Base-by-base conservation (phyloP, 106 monocot genomes). In the Platanthera guangdongensis region DNA sequence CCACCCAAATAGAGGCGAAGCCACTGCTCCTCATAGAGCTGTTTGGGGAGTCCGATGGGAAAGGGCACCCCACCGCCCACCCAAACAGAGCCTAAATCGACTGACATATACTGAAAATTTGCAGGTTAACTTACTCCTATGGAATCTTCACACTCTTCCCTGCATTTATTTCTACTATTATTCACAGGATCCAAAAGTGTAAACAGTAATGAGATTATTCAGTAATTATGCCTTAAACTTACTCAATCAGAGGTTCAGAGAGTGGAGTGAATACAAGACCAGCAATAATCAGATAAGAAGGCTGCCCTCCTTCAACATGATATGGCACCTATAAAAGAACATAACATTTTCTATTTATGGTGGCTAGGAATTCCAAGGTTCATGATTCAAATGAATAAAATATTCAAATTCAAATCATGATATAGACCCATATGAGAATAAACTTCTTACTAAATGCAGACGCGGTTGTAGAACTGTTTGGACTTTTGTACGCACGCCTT, bases 211-310 rank as follows among this genome's bases (percentile, higher is more conserved):
- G 1, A 46, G 4, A 47, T 47, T 15, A 74, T 16, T 76, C 21
- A 16, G 11, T 19, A 47, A 6, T 45, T 19, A 47, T 48, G 30
- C 30, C n/a, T 3, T 51, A 8, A 62, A 84, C 93, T 85, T 87
- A 96, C 96, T 91, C 91, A 68, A 96, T 93, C 71, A 96, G 86
- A 21, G 96, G 88, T 83, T 93, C 93, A 22, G 96, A 91, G n/a
- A 96, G 87, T 67, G 96, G 93, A 79, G 96, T 96, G 75, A 93
- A 96, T 53, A 96, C 96, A 71, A 96, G 96, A 52, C 96, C 96
- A 21, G 93, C 93, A 53, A 96, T 84, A 84, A 96, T 96, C 51
- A 96, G 78, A 82, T 96, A 96, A 13, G 96, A 96, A 78, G 96
- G 96, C 51, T 91, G 90, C 7, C 91, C 89, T 21, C 85, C 93